Evolutionary conservation across 2,329 filamentous ascomycete genomes (phyloP).

Genomic region (Hypoxylon sp.): DNA sequence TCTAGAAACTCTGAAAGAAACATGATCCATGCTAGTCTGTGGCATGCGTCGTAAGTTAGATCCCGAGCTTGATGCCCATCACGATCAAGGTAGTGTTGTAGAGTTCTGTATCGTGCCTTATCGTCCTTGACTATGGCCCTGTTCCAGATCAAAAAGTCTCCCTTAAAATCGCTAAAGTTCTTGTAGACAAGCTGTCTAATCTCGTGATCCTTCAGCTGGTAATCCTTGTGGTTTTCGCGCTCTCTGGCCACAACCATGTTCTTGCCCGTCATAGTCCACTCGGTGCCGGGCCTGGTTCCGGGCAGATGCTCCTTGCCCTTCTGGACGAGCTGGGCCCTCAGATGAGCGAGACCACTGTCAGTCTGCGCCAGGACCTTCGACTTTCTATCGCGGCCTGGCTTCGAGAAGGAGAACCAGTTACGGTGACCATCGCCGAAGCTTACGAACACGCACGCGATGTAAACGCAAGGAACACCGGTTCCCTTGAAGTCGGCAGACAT

Average conservation of each 20-base stretch:
- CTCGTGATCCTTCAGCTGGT: conserved; percentile 1
- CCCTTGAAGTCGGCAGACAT: not conserved
- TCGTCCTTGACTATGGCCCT: not conserved
- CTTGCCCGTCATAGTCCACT: not conserved
- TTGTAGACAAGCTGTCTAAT: not conserved
- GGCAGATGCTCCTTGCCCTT: not conserved
- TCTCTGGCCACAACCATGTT: not conserved
- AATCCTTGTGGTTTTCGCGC: conserved; percentile 8
- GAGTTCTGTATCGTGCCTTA: too few species aligned
- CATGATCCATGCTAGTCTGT: too few species aligned
- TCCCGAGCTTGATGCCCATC: too few species aligned
- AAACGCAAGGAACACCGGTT: not conserved
- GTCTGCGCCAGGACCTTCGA: not conserved
- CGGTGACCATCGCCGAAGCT: conserved; percentile 13
- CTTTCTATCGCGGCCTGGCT: conserved; percentile 19
- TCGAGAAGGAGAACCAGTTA: conserved; percentile 4
- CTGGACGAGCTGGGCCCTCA: not conserved
- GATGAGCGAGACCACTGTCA: not conserved
- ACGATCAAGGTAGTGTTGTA: too few species aligned
- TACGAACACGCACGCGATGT: conserved; percentile 21
- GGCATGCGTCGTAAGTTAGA: too few species aligned
- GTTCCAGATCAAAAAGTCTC: not conserved
- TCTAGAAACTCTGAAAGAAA: too few species aligned
- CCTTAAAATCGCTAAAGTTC: not conserved
- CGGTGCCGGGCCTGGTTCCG: not conserved